phyloP scores from a whole-genome alignment of 192 early-diverging fungal species.

The Cladochytrium replicatum region DNA sequence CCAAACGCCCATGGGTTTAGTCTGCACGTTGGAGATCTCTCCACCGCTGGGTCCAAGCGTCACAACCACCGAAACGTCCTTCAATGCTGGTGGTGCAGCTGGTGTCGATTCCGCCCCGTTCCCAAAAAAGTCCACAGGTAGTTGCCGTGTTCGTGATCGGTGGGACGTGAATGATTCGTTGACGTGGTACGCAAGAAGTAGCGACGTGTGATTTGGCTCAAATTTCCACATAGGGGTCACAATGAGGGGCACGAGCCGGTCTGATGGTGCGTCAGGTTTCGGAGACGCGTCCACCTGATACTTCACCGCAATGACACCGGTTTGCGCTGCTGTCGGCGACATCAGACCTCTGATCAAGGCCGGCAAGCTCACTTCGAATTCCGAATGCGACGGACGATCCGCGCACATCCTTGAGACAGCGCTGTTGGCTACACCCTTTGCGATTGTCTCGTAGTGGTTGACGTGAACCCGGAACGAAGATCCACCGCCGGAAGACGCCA shows the following conservation, averaged over 20 bases:
- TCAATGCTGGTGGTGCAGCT: too few species aligned
- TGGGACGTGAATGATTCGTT: slow-evolving; percentile 10
- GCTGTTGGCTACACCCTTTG: slow-evolving; percentile 21
- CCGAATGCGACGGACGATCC: slow-evolving; percentile 8
- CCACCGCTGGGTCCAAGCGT: slow-evolving; percentile 14
- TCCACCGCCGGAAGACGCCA: too few species aligned
- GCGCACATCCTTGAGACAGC: slow-evolving; percentile 12
- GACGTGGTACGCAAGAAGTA: slow-evolving; percentile 27
- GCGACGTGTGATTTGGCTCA: slow-evolving; percentile 21
- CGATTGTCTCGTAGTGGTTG: slow-evolving; percentile 13
- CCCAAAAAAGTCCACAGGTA: too few species aligned
- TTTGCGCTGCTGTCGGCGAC: background rate
- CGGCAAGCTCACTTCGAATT: slow-evolving; percentile 11
- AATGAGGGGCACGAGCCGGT: slow-evolving; percentile 20
- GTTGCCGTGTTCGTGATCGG: too few species aligned
- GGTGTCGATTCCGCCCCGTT: too few species aligned
- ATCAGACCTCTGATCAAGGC: slow-evolving; percentile 9
- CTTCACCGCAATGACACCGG: slow-evolving; percentile 18
- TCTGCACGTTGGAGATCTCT: slow-evolving; percentile 17
- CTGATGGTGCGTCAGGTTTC: slow-evolving; percentile 8
- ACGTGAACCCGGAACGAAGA: slow-evolving; percentile 9
- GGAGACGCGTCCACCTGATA: slow-evolving; percentile 30
- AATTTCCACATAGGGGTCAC: slow-evolving; percentile 31
- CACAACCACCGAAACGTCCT: slow-evolving; percentile 23
- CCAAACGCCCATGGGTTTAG: slow-evolving; percentile 28